Evolutionary conservation across 305 asterid genomes (phyloP), one percentile per base, ranked within the genome.

Genomic region (Nicotiana rustica): DNA sequence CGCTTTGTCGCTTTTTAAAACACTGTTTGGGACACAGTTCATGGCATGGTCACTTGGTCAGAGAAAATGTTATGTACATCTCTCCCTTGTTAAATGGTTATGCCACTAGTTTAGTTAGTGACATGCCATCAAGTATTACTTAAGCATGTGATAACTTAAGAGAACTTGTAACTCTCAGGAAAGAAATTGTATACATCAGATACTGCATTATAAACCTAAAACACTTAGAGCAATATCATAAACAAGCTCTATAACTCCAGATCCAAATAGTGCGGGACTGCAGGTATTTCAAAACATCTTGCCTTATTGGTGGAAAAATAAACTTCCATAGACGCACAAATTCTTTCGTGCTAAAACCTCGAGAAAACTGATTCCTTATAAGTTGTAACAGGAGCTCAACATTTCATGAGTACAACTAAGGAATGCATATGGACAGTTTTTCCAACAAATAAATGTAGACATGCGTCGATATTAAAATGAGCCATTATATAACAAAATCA

Each of bases 361-460:
- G 3, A 41, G 10, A 41, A 41, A 41, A 41, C 10, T 1, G 49
- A 41, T 41, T 41, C 10, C 49, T 41, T 41, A 41, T 41, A 41
- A 41, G 49, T 41, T 41, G 49, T 41, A 41, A 41, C 49, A 41
- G 10, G 49, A 41, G 10, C 49, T 41, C 49, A 41, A 41, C 10
- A 41, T 41, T 41, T 41, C 49, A 41, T 1, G 17, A 52, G 65
- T 49, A 25, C 55, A 25, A 73, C 79, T 35, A 73, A 49, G 25
- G 55, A 49, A 25, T 4, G 64, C 61, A 73, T 10, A 73, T 3
- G 25, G 61, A 73, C 77, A 79, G 10, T 44, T 60, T 64, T 60
- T 62, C 75, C 69, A 78, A 81, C 79, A 81, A 79, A 35, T 75
- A 75, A 52, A 75, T 4, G 79, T 29, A 73, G 65, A 18, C 44